phyloP scores from a whole-genome alignment of 169 alveolate genomes.

The Cystoisospora suis region DNA sequence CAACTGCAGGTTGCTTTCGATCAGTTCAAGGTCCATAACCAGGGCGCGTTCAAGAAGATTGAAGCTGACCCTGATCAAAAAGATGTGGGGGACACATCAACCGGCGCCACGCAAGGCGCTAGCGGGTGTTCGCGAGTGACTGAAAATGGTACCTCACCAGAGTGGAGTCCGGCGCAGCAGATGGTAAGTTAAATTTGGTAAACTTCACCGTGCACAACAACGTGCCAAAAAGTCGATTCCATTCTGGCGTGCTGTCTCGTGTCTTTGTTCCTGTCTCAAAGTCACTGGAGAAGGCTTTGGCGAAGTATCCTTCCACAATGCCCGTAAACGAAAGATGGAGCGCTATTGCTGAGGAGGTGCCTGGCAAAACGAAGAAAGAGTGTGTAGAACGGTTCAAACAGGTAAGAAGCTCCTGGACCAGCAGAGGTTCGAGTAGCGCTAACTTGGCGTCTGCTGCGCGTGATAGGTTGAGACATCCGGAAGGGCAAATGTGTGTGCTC shows the following conservation, averaged over 20 bases:
- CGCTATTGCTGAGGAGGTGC: conserved; percentile 73
- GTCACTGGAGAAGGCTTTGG: conserved; percentile 76
- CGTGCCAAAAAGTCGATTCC: background rate
- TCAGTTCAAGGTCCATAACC: conserved; percentile 49
- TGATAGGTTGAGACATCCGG: too few species aligned
- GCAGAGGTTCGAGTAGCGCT: background rate
- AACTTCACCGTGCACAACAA: background rate
- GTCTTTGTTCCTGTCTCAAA: background rate
- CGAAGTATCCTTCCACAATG: conserved; percentile 75
- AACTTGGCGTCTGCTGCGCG: background rate
- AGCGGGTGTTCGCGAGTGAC: background rate
- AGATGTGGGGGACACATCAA: conserved; percentile 30
- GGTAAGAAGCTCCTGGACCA: conserved; percentile 5
- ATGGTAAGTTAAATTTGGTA: too few species aligned
- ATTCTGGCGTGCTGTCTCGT: background rate
- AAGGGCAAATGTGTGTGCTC: too few species aligned
- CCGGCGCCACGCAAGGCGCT: background rate
- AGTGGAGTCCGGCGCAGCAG: background rate
- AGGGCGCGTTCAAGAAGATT: conserved; percentile 64
- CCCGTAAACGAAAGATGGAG: conserved; percentile 80
- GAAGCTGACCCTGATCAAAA: conserved; percentile 58
- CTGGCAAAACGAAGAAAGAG: conserved; percentile 69
- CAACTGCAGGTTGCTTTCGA: conserved; percentile 47
- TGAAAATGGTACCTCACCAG: background rate
- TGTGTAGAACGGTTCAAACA: conserved; percentile 72